These are phyloP conservation scores for Sicyos baderoa DNA, from an alignment of 306 rosid genomes.

Conservation along the genomic window DNA sequence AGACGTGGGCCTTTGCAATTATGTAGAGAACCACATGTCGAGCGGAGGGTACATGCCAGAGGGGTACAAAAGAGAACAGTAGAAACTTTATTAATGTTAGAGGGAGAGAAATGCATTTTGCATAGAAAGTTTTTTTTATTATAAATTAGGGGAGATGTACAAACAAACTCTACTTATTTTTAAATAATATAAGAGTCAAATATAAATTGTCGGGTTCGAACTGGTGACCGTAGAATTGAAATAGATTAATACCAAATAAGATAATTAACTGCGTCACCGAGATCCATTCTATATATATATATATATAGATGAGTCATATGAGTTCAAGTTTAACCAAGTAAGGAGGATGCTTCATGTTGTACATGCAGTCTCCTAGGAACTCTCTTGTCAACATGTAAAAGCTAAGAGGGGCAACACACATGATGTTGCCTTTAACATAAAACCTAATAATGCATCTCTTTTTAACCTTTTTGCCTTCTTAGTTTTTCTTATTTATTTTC, in stretches of 20 bases:
- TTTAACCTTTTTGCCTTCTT: background rate
- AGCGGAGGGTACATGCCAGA: background rate
- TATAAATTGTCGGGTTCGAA: too few relatives aligned
- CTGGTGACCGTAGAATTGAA: too few relatives aligned
- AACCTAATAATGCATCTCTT: background rate
- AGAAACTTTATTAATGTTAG: background rate
- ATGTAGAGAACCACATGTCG: background rate
- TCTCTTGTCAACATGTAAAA: constrained; percentile 13
- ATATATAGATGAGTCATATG: background rate
- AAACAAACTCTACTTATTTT: too few relatives aligned
- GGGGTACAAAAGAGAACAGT: background rate
- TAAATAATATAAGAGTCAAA: too few relatives aligned
- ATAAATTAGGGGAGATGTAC: too few relatives aligned
- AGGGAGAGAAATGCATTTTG: too few relatives aligned
- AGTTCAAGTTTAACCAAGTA: background rate
- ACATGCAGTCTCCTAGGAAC: constrained; percentile 17
- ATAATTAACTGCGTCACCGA: too few relatives aligned
- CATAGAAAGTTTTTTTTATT: too few relatives aligned
- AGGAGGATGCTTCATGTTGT: constrained; percentile 21
- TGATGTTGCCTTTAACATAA: background rate
- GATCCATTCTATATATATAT: too few relatives aligned
- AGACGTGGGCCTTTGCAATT: background rate
- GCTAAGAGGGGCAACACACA: too few relatives aligned
- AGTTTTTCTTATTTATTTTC: too few relatives aligned
- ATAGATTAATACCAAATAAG: too few relatives aligned